phyloP scores from a whole-genome alignment of 805 yeast species.

The Candida boleticola region DNA sequence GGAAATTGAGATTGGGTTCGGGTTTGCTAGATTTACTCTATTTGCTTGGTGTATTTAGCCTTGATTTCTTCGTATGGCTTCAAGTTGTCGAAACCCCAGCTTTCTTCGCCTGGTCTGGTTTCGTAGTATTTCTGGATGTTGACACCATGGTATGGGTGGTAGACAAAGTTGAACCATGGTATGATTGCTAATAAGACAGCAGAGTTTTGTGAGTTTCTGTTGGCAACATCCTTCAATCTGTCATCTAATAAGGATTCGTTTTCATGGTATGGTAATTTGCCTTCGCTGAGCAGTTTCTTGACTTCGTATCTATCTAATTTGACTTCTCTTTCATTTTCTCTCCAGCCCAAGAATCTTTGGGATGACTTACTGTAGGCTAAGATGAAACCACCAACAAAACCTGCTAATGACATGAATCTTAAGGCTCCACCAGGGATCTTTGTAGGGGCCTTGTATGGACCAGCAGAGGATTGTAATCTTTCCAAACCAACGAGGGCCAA shows the following conservation, averaged over 20 bases:
- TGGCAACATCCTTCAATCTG: slow-evolving; percentile 70
- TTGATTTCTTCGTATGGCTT: slow-evolving; percentile 51
- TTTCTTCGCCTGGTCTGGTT: slow-evolving; percentile 56
- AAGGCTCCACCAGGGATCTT: slow-evolving; percentile 55
- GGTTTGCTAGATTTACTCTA: slow-evolving; percentile 21
- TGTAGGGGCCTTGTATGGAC: slow-evolving; percentile 43
- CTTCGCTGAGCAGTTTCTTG: slow-evolving; percentile 62
- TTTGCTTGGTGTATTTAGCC: slow-evolving; percentile 26
- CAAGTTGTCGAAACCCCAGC: slow-evolving; percentile 49
- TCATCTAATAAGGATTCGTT: slow-evolving; percentile 55
- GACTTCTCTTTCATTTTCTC: slow-evolving; percentile 72
- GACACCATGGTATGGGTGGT: slow-evolving; percentile 82
- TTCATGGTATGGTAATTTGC: slow-evolving; percentile 64
- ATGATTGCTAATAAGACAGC: slow-evolving; percentile 55
- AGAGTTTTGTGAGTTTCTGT: slow-evolving; percentile 75
- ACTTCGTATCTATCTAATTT: slow-evolving; percentile 70
- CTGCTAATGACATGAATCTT: slow-evolving; percentile 61
- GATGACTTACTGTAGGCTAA: slow-evolving; percentile 66
- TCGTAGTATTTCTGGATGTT: slow-evolving; percentile 60
- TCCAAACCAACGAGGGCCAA: slow-evolving; percentile 42
- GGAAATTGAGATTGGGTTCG: too few species aligned
- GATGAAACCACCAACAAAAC: slow-evolving; percentile 71
- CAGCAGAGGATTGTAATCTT: slow-evolving; percentile 40
- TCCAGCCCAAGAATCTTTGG: slow-evolving; percentile 73
- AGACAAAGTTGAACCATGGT: slow-evolving; percentile 81